Evolutionary conservation across 768 basidiomycete species (phyloP).

Genomic region (Multifurca ochricompacta): DNA sequence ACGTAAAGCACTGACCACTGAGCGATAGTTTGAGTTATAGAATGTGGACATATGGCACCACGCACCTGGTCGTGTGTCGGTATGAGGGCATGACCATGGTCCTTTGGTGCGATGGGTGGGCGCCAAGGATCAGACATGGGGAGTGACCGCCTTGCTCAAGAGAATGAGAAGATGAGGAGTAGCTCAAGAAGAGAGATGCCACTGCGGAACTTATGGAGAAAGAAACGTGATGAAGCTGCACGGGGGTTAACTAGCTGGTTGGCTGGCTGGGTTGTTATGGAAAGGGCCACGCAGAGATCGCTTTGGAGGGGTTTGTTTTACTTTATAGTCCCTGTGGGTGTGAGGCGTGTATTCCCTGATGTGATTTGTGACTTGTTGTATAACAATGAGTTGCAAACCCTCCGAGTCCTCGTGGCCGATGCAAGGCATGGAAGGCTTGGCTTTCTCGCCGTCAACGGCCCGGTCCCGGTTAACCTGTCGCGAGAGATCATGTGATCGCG

Average conservation of each 20-base stretch:
- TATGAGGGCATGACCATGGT: background rate
- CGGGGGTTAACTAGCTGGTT: background rate
- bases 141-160: background rate
- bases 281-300: conserved; percentile 2
- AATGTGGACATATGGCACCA: background rate
- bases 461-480: too few relatives aligned
- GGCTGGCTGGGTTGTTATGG: background rate
- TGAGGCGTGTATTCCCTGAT: too few relatives aligned
- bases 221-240: background rate
- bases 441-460: too few relatives aligned
- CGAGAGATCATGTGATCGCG: too few relatives aligned
- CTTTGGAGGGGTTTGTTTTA: conserved; percentile 6
- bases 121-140: conserved; percentile 11
- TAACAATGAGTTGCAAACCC: too few relatives aligned
- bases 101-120: background rate
- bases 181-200: background rate
- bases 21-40: conserved; percentile 12
- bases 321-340: too few relatives aligned
- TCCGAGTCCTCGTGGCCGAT: conserved; percentile 6
- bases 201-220: conserved; percentile 3
- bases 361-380: too few relatives aligned
- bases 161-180: background rate
- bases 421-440: too few relatives aligned
- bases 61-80: conserved; percentile 20
- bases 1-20: conserved; percentile 73